phyloP scores from a whole-genome alignment of 2,329 filamentous ascomycete genomes.

The Trichoderma cornu-damae region DNA sequence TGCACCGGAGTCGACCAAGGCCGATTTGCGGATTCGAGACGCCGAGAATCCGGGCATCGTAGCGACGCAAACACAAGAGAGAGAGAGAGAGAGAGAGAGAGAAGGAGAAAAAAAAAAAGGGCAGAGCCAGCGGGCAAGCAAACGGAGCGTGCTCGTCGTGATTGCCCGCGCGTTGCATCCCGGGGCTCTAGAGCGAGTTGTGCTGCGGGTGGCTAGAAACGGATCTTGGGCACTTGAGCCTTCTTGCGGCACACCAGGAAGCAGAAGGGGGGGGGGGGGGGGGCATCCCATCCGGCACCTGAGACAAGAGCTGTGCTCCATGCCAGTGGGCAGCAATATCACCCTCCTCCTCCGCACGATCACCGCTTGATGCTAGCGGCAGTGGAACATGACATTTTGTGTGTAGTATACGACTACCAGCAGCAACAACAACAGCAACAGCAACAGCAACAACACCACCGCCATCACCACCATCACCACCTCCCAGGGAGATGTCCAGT shows the following conservation, averaged over 20 bases:
- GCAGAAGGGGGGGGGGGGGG: neutral
- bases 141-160: neutral
- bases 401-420: no score
- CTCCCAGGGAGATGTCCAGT: neutral
- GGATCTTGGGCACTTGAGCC: slow-evolving; percentile 10
- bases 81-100: no score
- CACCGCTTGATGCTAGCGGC: neutral
- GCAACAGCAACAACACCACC: neutral
- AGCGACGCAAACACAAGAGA: neutral
- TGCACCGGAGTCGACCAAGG: no score
- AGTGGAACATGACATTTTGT: no score
- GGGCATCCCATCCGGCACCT: slow-evolving; percentile 1
- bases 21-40: neutral
- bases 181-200: neutral
- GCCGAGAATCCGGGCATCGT: neutral
- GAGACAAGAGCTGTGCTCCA: neutral
- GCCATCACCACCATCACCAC: neutral
- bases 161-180: slow-evolving; percentile 7
- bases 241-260: slow-evolving; percentile 1
- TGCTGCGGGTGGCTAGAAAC: slow-evolving; percentile 7
- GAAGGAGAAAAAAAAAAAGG: no score
- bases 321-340: neutral
- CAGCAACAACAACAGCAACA: neutral
- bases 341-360: neutral
- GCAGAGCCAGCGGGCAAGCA: neutral